Evolutionary conservation across 257 asterid genomes (phyloP).

Genomic region (Solanum clarkiae): DNA sequence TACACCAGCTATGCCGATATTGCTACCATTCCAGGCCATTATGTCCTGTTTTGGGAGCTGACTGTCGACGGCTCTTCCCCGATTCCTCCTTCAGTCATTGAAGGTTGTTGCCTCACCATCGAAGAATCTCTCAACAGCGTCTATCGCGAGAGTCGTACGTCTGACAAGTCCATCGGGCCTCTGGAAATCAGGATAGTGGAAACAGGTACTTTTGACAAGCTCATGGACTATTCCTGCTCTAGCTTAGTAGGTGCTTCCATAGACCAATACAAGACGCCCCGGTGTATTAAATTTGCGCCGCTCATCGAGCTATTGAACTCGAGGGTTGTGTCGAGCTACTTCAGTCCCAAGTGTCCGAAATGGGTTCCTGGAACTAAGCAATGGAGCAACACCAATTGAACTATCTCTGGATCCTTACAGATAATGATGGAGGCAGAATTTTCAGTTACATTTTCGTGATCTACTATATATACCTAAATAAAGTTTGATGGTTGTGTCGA

Average conservation of each 20-base stretch:
- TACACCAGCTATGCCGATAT: slow-evolving; percentile 80
- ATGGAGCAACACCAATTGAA: background rate
- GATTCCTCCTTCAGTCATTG: slow-evolving; percentile 62
- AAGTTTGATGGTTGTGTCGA: background rate
- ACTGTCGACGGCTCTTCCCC: slow-evolving; percentile 16
- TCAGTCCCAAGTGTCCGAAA: background rate
- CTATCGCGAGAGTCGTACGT: slow-evolving; percentile 57
- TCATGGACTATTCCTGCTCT: slow-evolving; percentile 64
- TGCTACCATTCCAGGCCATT: slow-evolving; percentile 49
- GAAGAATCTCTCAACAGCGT: slow-evolving; percentile 46
- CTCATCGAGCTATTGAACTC: slow-evolving; percentile 65
- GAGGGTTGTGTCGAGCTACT: slow-evolving; percentile 14
- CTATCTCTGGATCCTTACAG: background rate
- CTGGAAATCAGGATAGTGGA: slow-evolving; percentile 41
- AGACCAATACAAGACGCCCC: background rate
- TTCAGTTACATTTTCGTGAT: background rate
- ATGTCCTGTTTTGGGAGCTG: slow-evolving; percentile 20
- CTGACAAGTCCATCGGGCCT: slow-evolving; percentile 57
- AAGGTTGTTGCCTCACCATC: slow-evolving; percentile 42
- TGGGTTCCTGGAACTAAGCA: background rate
- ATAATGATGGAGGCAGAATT: background rate
- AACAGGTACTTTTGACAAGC: slow-evolving; percentile 70
- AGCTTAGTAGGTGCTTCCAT: slow-evolving; percentile 23
- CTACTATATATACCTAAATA: background rate
- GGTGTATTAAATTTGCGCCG: slow-evolving; percentile 66